These are phyloP conservation scores for Colletotrichum siamense DNA, from an alignment of 2,329 filamentous ascomycete genomes.

Conservation along the genomic window DNA sequence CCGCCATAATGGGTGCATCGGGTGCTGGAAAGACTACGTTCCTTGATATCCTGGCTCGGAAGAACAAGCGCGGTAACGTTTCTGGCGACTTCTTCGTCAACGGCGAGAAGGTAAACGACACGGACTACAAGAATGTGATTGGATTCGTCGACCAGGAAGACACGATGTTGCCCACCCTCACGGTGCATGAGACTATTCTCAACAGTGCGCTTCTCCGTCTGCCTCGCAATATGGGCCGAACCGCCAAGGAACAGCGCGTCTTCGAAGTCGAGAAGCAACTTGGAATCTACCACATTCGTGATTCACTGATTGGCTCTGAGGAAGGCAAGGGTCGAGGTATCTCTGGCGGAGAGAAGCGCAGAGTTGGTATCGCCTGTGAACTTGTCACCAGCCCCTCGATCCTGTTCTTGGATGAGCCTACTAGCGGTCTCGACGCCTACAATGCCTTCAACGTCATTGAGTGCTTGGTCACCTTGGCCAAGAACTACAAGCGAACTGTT, in stretches of 20 bases:
- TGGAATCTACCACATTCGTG: conserved; percentile 90
- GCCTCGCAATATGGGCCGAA: conserved; percentile 87
- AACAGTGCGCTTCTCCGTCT: conserved; percentile 91
- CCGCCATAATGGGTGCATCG: conserved; percentile 97
- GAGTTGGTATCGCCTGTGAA: conserved; percentile 96
- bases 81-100: conserved; percentile 90
- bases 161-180: conserved; percentile 93
- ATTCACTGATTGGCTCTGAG: conserved; percentile 95
- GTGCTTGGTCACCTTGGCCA: conserved; percentile 91
- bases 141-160: conserved; percentile 99
- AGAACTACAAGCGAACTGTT: conserved; percentile 95
- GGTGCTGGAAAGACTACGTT: conserved; percentile 98
- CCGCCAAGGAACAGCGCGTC: conserved; percentile 89
- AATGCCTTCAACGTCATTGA: conserved; percentile 99
- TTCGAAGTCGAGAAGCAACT: conserved; percentile 95
- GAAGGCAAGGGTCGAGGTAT: conserved; percentile 94
- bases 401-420: conserved; percentile 95
- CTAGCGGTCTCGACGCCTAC: conserved; percentile 92
- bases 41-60: conserved; percentile 91
- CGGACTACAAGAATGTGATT: conserved; percentile 88
- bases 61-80: conserved; percentile 88
- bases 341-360: conserved; percentile 94
- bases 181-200: conserved; percentile 96
- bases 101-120: conserved; percentile 84
- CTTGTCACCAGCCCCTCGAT: conserved; percentile 97